These are phyloP conservation scores for Brassica juncea DNA, from an alignment of 345 rosid genomes.

Conservation along the genomic window DNA sequence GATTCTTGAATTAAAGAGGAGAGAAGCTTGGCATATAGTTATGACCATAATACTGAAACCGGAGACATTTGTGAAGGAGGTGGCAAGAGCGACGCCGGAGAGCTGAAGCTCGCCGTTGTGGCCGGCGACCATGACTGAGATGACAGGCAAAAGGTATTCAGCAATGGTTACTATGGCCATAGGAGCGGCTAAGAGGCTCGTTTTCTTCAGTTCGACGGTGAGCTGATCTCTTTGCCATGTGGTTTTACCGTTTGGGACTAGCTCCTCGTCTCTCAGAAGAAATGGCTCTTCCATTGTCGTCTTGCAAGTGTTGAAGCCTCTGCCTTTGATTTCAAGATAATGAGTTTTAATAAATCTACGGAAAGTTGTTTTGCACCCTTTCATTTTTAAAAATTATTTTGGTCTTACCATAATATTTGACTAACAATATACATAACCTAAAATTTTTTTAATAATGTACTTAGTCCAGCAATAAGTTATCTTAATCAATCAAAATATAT, in stretches of 20 bases:
- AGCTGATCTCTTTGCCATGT: constrained; percentile 23
- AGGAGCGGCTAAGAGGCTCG: constrained; percentile 27
- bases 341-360: no score
- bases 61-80: constrained; percentile 33
- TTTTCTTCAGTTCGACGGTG: constrained; percentile 28
- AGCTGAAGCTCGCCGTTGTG: constrained; percentile 33
- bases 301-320: background rate
- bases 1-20: constrained; percentile 2
- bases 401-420: no score
- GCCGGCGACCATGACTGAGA: constrained; percentile 28
- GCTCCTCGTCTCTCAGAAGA: constrained; percentile 2
- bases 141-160: constrained; percentile 26
- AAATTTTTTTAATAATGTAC: no score
- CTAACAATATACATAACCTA: no score
- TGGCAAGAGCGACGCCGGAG: constrained; percentile 36
- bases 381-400: no score
- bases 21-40: background rate
- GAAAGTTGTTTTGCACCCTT: no score
- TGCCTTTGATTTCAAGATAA: constrained; percentile 5
- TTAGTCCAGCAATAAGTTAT: no score
- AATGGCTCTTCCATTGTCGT: constrained; percentile 35
- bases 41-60: constrained; percentile 31
- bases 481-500: no score
- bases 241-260: background rate
- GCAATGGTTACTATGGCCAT: constrained; percentile 34